Evolutionary conservation across 2,329 filamentous ascomycete species (phyloP), one percentile per base, ranked within the genome.

Genomic region (Talaromyces piceae): DNA sequence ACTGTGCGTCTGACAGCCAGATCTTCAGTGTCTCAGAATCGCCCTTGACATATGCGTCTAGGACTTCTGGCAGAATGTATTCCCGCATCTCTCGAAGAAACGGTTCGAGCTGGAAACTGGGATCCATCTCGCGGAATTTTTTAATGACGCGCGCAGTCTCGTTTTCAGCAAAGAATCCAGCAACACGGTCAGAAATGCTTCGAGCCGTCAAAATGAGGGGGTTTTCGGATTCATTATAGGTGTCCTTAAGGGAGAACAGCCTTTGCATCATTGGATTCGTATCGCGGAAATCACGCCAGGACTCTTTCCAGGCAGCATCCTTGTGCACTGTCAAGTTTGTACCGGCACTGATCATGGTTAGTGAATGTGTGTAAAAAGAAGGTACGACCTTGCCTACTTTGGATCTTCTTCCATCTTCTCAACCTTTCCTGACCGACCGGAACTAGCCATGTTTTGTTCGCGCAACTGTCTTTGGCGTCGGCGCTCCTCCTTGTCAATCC

Each of bases 81-180:
- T 97, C 91, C 68, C 93, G 87, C 72, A 98, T 87, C 63, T 98
- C 93, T 58, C 88, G 86, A 47, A 97, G 74, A 77, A 97, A 98
- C 0, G 90, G 87, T 70, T 98, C 93, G 60, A 95, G 81, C 67
- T 96, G 89, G 78, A 98, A 98, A 58, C 79, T 80, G 4, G 93
- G 91, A 61, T 98, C 93, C 82, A 97, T 96, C 61, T 91, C 82
- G 44, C 91, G 85, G 78, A 98, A 95, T 70, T 91, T 95, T 76
- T 96, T 97, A 75, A 97, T 95, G 30, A 98, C 93, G 80, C 86
- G 86, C 26, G 93, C 93, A 0, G 90, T 96, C 75, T 98, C 93
- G 69, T 97, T 98, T 71, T 98, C 93, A 56, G 93, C 93, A 59
- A 98, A 98, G 75, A 96, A 98, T 25, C 93, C 90, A 44, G 87